Base-by-base conservation (phyloP, 208 protist species). In the Sergeia podlipaevii region DNA sequence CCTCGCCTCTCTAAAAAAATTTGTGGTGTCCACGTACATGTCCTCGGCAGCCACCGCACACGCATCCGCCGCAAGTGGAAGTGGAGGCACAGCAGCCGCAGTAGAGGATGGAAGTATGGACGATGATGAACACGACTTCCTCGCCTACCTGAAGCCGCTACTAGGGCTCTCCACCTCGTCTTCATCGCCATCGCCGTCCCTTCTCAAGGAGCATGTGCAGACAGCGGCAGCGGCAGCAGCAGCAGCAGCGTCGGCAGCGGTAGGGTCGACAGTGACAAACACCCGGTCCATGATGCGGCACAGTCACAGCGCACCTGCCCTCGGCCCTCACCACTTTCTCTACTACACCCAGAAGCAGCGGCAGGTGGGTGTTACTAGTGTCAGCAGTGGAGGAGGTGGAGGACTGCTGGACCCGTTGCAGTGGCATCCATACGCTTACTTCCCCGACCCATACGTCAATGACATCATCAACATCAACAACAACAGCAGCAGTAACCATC, bases 391-490 rank as follows among this genome's bases (percentile, higher is more conserved):
- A 5, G 30, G 4, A n/a, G n/a, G 21, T 2, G n/a, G n/a, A n/a
- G n/a, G n/a, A n/a, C 37, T 74, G 3, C 50, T 75, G 30, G 55
- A 70, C 30, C 68, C 68, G 6, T 41, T 75, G 36, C 30, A 20
- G 39, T 72, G 70, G 64, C 64, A 65, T 37, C 58, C 70, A 23
- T 77, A 68, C 49, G 50, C 70, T 4, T 68, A 72, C 60, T 70
- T 67, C 53, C 60, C 70, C 0, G 70, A 61, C 48, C 60, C 68
- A 26, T 75, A 75, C 51, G 55, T n/a, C n/a, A n/a, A n/a, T n/a
- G n/a, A n/a, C n/a, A n/a, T n/a, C n/a, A n/a, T n/a, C 68, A 2
- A 51, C 13, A 1, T 27, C 20, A 27, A 45, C 39, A 45, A 45
- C 10, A 6, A 15, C 39, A 6, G 34, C 33, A 54, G 32, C 8